Base-by-base conservation (phyloP, 2,329 filamentous ascomycete species). In the Fusarium denticulatum region DNA sequence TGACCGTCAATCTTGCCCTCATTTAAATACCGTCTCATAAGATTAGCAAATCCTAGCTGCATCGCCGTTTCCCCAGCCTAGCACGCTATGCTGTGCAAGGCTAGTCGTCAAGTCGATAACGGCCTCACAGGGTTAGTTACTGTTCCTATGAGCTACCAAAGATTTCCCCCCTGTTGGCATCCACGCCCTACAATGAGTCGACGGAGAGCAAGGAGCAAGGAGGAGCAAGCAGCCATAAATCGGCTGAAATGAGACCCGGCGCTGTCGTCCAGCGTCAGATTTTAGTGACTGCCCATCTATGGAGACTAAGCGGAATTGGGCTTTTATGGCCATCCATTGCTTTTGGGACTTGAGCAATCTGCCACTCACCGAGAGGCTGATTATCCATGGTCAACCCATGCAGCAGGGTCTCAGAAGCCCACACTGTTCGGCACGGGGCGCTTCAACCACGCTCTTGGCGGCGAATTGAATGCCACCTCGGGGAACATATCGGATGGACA, bases 251-350 rank as follows among this genome's bases (percentile, higher is more conserved):
- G 43, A 42, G 46, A 12, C 46, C 50, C 53, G 30, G 43, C 47
- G 36, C 58, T 43, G 42, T 32, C 28, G 67, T 42, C 42, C 53
- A 63, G 22, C 57, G 71, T 71, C 61, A 73, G 67, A 69, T 64
- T 73, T 73, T 73, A 71, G 71, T 40, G 49, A 46, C 36, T 34
- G 32, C 34, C 53, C 24, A 46, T 24, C 32, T 47, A 30, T 40
- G 37, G 45, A 45, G 59, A 52, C 59, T 26, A 59, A 55, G 52
- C 67, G 52, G 40, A 24, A 47, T 55, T 49, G 59, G 58, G 65
- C 40, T 62, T 34, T 28, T 42, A 42, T 47, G 26, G 42, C 43
- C 49, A 53, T 61, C 49, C 49, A 47, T 61, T 46, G 57, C 49
- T 61, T 28, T 45, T 42, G 42, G 40, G 50, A 58, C 36, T 55